Base-by-base conservation (phyloP, 768 basidiomycete species). In the Tephrocybe rancida region DNA sequence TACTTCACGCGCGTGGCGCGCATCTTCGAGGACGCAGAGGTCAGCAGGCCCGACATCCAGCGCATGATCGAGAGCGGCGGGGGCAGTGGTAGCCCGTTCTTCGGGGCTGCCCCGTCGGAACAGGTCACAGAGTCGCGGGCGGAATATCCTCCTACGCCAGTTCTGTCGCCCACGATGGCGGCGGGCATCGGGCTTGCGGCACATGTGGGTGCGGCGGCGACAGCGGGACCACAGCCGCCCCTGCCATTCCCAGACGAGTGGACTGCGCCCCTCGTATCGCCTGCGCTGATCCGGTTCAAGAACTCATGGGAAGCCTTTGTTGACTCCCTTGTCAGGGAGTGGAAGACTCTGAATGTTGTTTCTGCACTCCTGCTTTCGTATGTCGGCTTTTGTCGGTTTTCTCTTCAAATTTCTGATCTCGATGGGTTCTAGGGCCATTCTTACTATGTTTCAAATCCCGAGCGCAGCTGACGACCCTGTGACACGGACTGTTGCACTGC, bases 1-100 rank as follows among this genome's bases (percentile, higher is more conserved):
- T 92, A 92, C 63, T 92, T 91, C 67, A 81, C 85, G 2, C 84
- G 90, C 2, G 90, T 92, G 21, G 81, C 87, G 2, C 78, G 82
- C 44, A 81, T 92, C 24, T 91, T 90, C 57, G 81, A 87, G 59
- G 88, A 90, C 52, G 89, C 90, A 2, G 85, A 92, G 49, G 79
- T 92, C 46, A 88, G 88, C 63, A 78, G 77, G 55, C 87, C 85
- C 8, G 90, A 92, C 62, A 80, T 92, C 18, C 70, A 82, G 46
- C 63, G 79, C 34, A 83, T 86, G 80, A 62, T 62, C 2, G 59
- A 62, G 24, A 54, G 58, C 19, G 49, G 59, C 7, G 59, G 61
- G 6, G 55, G 58, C 44, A 48, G 5, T 9, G 37, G 39, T 7
- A 55, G 43, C 24, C 51, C 59, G 2, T 62, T 54, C 37, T 46